These are phyloP conservation scores for Rhynchosporium agropyri DNA, from an alignment of 2,329 filamentous ascomycete species.

Conservation along the genomic window DNA sequence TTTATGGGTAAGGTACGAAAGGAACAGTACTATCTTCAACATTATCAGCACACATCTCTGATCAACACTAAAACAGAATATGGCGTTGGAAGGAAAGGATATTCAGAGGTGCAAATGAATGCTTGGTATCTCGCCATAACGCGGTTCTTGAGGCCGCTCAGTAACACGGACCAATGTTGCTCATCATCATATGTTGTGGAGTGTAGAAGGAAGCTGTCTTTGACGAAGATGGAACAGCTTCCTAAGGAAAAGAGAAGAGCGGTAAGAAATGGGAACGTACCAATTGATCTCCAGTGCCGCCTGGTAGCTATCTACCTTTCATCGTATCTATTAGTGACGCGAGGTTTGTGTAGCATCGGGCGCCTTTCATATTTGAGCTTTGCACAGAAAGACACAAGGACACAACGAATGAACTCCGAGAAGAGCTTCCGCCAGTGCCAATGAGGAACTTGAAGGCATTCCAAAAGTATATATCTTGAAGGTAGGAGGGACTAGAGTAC, in stretches of 20 bases:
- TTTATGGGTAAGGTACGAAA: background rate
- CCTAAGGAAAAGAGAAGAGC: background rate
- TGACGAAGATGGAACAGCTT: background rate
- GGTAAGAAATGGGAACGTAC: background rate
- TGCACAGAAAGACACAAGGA: too few relatives aligned
- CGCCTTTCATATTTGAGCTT: too few relatives aligned
- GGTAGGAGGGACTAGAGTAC: too few relatives aligned
- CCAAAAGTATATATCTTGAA: background rate
- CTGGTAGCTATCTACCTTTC: background rate
- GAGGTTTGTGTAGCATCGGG: too few relatives aligned
- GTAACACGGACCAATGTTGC: constrained; percentile 94
- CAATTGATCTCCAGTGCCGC: background rate
- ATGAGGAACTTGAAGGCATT: too few relatives aligned
- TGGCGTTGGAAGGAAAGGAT: constrained; percentile 31
- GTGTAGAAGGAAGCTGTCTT: background rate
- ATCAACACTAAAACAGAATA: background rate
- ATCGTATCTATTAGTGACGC: background rate
- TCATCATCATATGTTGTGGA: constrained; percentile 63
- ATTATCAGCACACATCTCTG: background rate
- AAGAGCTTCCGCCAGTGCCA: too few relatives aligned
- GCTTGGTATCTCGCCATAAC: constrained; percentile 75
- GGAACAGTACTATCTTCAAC: background rate
- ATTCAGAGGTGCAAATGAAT: constrained; percentile 77
- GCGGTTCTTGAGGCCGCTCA: constrained; percentile 93
- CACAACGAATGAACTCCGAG: too few relatives aligned